A percentile compares a stretch with the other conserved stretches of the same genome.
phyloP scores from a whole-genome alignment of 2,329 filamentous ascomycete genomes.

The Aureobasidium sp. region DNA sequence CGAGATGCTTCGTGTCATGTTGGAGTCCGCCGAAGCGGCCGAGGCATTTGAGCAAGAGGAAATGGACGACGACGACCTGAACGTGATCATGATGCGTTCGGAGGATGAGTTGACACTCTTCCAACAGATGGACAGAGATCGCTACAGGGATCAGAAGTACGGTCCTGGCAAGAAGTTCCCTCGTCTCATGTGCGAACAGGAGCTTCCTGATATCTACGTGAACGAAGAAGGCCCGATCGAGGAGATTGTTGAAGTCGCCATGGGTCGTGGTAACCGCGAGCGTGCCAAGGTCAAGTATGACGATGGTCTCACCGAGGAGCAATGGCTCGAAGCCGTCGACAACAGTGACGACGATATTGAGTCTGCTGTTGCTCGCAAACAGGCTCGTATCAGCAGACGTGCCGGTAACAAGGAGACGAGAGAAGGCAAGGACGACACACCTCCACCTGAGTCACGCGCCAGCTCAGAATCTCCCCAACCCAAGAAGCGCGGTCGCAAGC shows the following conservation, averaged over 20 bases:
- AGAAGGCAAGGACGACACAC: conserved; percentile 56
- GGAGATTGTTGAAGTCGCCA: conserved; percentile 68
- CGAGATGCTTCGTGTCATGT: conserved; percentile 84
- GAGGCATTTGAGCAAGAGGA: conserved; percentile 80
- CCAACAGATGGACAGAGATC: conserved; percentile 73
- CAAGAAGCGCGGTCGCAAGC: conserved; percentile 77
- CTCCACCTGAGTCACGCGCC: conserved; percentile 64
- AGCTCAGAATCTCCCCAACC: conserved; percentile 64
- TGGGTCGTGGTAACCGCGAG: conserved; percentile 88
- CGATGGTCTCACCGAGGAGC: conserved; percentile 94
- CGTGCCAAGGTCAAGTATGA: conserved; percentile 92
- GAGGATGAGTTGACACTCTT: conserved; percentile 72
- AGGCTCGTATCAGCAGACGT: conserved; percentile 73
- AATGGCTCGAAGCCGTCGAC: conserved; percentile 97
- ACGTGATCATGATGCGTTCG: conserved; percentile 82
- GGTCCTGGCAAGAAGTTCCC: conserved; percentile 62
- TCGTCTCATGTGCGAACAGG: conserved; percentile 76
- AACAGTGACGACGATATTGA: conserved; percentile 93
- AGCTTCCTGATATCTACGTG: conserved; percentile 90
- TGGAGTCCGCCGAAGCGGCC: conserved; percentile 67
- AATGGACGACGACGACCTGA: conserved; percentile 97
- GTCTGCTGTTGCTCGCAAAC: conserved; percentile 82
- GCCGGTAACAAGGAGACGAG: conserved; percentile 66
- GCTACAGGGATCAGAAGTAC: conserved; percentile 58
- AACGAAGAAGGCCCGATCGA: conserved; percentile 72